Evolutionary conservation across 1,284 basidiomycete species (phyloP), one percentile per base, ranked within the genome.

Genomic region (Ganoderma sinense): DNA sequence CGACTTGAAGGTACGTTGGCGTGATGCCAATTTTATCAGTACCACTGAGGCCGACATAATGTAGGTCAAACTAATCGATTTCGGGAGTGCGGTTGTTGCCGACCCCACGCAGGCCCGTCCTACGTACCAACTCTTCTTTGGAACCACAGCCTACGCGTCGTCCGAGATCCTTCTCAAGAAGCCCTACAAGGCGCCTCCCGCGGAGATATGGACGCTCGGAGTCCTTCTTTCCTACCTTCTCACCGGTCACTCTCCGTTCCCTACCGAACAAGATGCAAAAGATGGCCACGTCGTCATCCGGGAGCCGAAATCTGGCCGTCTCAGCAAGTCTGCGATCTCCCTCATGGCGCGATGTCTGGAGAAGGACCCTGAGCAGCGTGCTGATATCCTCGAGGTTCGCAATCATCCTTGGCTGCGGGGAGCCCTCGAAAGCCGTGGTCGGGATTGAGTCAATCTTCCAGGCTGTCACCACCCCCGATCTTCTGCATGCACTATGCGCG

Each of bases 141-240:
- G 94, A 55, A 95, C 94, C 20, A 89, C 91, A 33, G 92, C 91
- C 18, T 95, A 94, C 76, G 93, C 92, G 4, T 88, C 92, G 29
- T 87, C 93, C 20, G 96, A 97, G 80, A 93, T 97, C 72, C 84
- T 97, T 41, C 86, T 87, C 59, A 93, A 95, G 77, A 85, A 89
- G 76, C 85, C 88, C 7, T 93, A 93, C 76, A 89, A 89, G 75
- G 91, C 95, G 0, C 89, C 91, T 0, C 92, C 94, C 13, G 93
- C 93, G 23, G 96, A 97, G 80, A 88, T 97, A 58, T 97, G 96
- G 96, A 94, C 94, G 1, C 86, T 97, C n/a, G 96, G 96, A 40
- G 92, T 97, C 60, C 85, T 97, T 43, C 89, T 97, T 66, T 93
- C 92, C 23, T 96, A 95, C 80, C 86, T 97, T 58, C 85, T 97